Conservation (phyloP, 1,139 yeast species). For the Blastobotrys indianensis region DNA sequence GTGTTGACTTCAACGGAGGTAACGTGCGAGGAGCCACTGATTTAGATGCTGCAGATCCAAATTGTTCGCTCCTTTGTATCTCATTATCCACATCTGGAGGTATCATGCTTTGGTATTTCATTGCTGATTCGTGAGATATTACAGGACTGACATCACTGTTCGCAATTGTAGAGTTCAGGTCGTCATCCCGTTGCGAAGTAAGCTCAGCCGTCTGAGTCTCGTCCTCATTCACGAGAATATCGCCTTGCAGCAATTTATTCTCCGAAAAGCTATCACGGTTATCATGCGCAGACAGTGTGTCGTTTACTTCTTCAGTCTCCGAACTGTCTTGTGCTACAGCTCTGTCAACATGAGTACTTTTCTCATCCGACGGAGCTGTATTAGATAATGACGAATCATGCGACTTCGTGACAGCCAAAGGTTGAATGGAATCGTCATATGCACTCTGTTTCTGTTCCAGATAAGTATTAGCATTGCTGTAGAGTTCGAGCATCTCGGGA, state of each 20-base stretch:
- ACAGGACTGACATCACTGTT: conserved; percentile 1
- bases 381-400: conserved; percentile 1
- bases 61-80: background rate
- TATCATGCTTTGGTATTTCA: background rate
- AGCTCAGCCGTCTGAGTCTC: no score
- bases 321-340: conserved; percentile 10
- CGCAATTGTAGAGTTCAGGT: background rate
- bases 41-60: background rate
- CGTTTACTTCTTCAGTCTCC: background rate
- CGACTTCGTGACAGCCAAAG: conserved; percentile 21
- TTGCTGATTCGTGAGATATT: background rate
- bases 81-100: background rate
- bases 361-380: background rate
- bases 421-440: conserved; percentile 23
- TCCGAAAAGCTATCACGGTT: no score
- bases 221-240: no score
- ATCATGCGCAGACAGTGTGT: no score
- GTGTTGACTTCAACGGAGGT: conserved; percentile 12
- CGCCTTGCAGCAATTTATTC: no score
- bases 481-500: conserved; percentile 32
- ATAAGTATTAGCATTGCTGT: conserved; percentile 28
- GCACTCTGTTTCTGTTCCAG: conserved; percentile 14
- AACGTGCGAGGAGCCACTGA: background rate
- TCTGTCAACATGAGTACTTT: conserved; percentile 5
- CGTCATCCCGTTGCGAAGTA: no score